Percentiles rank a stretch among this genome's conserved stretches.
These are phyloP conservation scores for Seiridium cupressi DNA, from an alignment of 2,329 filamentous ascomycete species.

Conservation along the genomic window DNA sequence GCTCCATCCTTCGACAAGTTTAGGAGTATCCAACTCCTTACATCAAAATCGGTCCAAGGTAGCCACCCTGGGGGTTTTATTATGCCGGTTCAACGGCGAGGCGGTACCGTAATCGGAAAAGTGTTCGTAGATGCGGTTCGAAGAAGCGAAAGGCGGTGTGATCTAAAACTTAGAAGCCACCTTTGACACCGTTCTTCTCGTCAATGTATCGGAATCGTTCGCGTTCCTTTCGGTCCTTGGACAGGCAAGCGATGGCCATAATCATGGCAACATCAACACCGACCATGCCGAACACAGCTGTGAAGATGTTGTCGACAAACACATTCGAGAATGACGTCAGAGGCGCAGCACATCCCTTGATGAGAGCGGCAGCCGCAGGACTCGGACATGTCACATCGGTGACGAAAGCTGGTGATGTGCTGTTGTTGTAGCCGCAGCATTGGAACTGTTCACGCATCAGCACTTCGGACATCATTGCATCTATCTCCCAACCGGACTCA, in stretches of 20 bases:
- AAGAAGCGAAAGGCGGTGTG: background rate
- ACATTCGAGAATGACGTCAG: slow-evolving; percentile 68
- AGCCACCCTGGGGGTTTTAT: background rate
- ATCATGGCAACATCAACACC: slow-evolving; percentile 68
- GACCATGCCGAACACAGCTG: slow-evolving; percentile 76
- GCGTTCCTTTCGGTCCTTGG: slow-evolving; percentile 79
- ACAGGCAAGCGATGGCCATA: slow-evolving; percentile 69
- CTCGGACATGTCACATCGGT: slow-evolving; percentile 67
- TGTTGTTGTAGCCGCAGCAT: slow-evolving; percentile 80
- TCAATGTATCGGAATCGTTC: slow-evolving; percentile 79
- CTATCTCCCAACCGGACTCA: slow-evolving; percentile 34
- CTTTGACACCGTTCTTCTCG: slow-evolving; percentile 64
- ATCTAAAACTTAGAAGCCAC: slow-evolving; percentile 40
- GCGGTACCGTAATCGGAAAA: background rate
- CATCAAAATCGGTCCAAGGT: background rate
- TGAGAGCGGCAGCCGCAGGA: slow-evolving; percentile 66
- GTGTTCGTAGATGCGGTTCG: background rate
- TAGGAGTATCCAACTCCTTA: slow-evolving; percentile 2
- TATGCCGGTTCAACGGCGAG: slow-evolving; percentile 1
- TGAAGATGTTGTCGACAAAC: slow-evolving; percentile 76
- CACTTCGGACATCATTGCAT: background rate
- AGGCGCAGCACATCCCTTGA: slow-evolving; percentile 66
- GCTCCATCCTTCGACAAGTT: background rate
- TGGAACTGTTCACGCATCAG: slow-evolving; percentile 54
- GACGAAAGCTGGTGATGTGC: slow-evolving; percentile 69